Evolutionary conservation across 306 rosid species (phyloP).

Genomic region (Cicer arietinum): DNA sequence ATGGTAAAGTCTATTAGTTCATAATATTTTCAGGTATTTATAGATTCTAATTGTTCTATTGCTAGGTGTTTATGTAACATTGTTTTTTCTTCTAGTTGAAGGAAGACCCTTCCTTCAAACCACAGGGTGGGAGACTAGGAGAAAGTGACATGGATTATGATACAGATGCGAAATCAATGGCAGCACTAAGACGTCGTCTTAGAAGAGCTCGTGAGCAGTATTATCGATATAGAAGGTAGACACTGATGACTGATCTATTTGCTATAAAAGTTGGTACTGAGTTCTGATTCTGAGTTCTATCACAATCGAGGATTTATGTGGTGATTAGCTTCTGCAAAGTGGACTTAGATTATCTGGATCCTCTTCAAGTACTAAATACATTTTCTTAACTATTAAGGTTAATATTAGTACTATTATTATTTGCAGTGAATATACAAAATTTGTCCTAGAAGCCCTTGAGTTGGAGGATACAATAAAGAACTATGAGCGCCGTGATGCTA

Average conservation of each 20-base stretch:
- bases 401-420: conserved; percentile 35
- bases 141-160: conserved; percentile 97
- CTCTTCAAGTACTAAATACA: conserved; percentile 28
- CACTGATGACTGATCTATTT: conserved; percentile 35
- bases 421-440: conserved; percentile 85
- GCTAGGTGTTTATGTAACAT: conserved; percentile 33
- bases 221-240: conserved; percentile 87
- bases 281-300: not conserved
- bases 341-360: not conserved
- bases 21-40: conserved; percentile 15
- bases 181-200: conserved; percentile 87
- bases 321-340: not conserved
- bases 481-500: conserved; percentile 64
- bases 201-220: conserved; percentile 79
- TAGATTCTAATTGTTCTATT: conserved; percentile 31
- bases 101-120: conserved; percentile 95
- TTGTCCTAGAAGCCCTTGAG: conserved; percentile 83
- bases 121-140: conserved; percentile 93
- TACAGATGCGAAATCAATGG: conserved; percentile 94
- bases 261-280: not conserved
- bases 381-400: conserved; percentile 28
- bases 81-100: conserved; percentile 59
- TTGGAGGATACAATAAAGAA: conserved; percentile 87
- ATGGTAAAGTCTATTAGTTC: conserved; percentile 61
- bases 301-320: not conserved